These are phyloP conservation scores for Penicillium alfredii DNA, from an alignment of 495 filamentous ascomycete genomes.

Conservation along the genomic window DNA sequence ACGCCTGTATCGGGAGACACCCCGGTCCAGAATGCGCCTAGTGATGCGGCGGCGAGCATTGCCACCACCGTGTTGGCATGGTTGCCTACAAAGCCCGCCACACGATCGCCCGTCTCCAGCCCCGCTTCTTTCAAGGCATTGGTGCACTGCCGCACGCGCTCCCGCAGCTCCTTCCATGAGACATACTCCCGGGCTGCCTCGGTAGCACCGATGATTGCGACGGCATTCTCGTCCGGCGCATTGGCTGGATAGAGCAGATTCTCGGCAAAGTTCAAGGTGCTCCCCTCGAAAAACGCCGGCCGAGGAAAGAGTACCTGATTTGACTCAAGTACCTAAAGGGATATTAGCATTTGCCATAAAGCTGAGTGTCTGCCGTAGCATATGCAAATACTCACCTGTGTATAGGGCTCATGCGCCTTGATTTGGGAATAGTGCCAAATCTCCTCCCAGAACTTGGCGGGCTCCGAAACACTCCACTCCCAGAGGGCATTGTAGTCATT, in stretches of 20 bases:
- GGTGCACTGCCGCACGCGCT: slow-evolving; percentile 67
- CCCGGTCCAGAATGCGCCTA: slow-evolving; percentile 88
- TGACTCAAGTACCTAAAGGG: slow-evolving; percentile 62
- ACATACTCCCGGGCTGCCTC: slow-evolving; percentile 61
- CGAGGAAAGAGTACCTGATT: slow-evolving; percentile 72
- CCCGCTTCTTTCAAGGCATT: slow-evolving; percentile 60
- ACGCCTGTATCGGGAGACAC: slow-evolving; percentile 81
- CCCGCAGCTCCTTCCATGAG: slow-evolving; percentile 76
- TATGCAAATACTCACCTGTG: slow-evolving; percentile 42
- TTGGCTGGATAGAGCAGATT: slow-evolving; percentile 76
- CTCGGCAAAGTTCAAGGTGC: slow-evolving; percentile 82
- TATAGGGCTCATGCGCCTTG: slow-evolving; percentile 57
- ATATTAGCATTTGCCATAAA: background rate
- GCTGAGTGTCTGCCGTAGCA: slow-evolving; percentile 4
- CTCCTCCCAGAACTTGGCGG: slow-evolving; percentile 75
- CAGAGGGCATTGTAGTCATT: slow-evolving; percentile 64
- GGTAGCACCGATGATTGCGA: slow-evolving; percentile 68
- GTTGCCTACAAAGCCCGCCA: slow-evolving; percentile 85
- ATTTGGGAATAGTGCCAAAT: slow-evolving; percentile 78
- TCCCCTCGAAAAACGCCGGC: slow-evolving; percentile 74
- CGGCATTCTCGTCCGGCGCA: slow-evolving; percentile 48
- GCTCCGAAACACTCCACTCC: slow-evolving; percentile 75
- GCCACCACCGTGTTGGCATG: slow-evolving; percentile 78
- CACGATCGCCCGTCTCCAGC: slow-evolving; percentile 60
- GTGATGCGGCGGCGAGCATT: slow-evolving; percentile 71